Evolutionary conservation across 1,139 yeast genomes (phyloP).

Genomic region (Kodamaea plutei): DNA sequence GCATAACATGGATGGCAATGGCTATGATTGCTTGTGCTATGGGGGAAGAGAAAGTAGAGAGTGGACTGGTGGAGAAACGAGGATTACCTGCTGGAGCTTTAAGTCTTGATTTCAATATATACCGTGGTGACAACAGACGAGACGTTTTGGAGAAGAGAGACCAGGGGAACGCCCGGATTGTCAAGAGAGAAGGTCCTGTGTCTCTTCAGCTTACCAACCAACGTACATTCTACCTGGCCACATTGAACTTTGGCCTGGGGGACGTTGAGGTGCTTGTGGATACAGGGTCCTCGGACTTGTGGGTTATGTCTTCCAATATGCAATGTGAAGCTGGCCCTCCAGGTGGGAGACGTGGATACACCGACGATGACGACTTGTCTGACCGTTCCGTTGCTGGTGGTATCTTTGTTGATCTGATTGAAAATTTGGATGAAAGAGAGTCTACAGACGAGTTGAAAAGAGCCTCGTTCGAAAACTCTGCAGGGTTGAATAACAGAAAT

Average conservation of each 20-base stretch:
- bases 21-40: too few species aligned
- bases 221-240: conserved; percentile 47
- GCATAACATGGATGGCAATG: neutral
- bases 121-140: conserved; percentile 10
- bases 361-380: neutral
- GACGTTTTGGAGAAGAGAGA: conserved; percentile 9
- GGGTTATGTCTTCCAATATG: conserved; percentile 39
- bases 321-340: conserved; percentile 14
- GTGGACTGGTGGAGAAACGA: too few species aligned
- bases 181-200: conserved; percentile 36
- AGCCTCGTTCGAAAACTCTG: too few species aligned
- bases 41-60: too few species aligned
- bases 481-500: neutral
- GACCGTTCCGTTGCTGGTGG: neutral
- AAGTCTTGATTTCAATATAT: conserved; percentile 13
- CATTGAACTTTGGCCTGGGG: conserved; percentile 27
- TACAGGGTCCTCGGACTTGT: conserved; percentile 46
- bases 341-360: neutral
- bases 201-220: conserved; percentile 40
- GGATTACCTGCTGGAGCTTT: too few species aligned
- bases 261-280: conserved; percentile 35
- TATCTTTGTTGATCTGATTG: too few species aligned
- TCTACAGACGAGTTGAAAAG: neutral
- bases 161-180: conserved; percentile 11
- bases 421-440: neutral